Evolutionary conservation across 805 yeast species (phyloP).

Genomic region (Candida qinlingensis): DNA sequence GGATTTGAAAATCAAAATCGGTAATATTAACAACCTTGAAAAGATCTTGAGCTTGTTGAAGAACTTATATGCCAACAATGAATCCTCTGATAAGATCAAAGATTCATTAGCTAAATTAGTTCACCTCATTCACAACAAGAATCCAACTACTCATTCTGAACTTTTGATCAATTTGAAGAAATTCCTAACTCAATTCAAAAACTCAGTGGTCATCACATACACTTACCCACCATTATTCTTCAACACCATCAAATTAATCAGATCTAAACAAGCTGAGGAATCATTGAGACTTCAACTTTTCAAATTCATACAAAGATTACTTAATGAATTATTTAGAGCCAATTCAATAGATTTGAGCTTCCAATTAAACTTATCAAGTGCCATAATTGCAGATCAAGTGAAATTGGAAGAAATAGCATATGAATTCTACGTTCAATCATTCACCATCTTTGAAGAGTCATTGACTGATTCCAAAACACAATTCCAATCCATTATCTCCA

Average conservation of each 20-base stretch:
- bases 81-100: slow-evolving; percentile 39
- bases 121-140: slow-evolving; percentile 52
- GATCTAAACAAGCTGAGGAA: slow-evolving; percentile 28
- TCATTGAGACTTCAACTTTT: slow-evolving; percentile 38
- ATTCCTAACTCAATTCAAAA: slow-evolving; percentile 50
- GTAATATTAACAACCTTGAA: slow-evolving; percentile 43
- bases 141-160: slow-evolving; percentile 39
- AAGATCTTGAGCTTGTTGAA: slow-evolving; percentile 55
- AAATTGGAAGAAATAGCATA: slow-evolving; percentile 67
- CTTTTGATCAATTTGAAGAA: slow-evolving; percentile 41
- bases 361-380: slow-evolving; percentile 56
- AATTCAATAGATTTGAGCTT: slow-evolving; percentile 29
- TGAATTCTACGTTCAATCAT: slow-evolving; percentile 86
- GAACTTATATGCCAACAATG: slow-evolving; percentile 19
- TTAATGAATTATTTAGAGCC: slow-evolving; percentile 53
- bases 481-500: slow-evolving; percentile 44
- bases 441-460: slow-evolving; percentile 72
- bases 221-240: slow-evolving; percentile 76
- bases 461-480: slow-evolving; percentile 49
- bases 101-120: slow-evolving; percentile 66
- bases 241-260: slow-evolving; percentile 52
- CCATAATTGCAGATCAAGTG: slow-evolving; percentile 75
- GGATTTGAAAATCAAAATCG: slow-evolving; percentile 31
- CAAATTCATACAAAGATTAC: slow-evolving; percentile 64
- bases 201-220: slow-evolving; percentile 35